These are phyloP conservation scores for Juglanconis sp. DNA, from an alignment of 2,329 filamentous ascomycete species.

Conservation along the genomic window DNA sequence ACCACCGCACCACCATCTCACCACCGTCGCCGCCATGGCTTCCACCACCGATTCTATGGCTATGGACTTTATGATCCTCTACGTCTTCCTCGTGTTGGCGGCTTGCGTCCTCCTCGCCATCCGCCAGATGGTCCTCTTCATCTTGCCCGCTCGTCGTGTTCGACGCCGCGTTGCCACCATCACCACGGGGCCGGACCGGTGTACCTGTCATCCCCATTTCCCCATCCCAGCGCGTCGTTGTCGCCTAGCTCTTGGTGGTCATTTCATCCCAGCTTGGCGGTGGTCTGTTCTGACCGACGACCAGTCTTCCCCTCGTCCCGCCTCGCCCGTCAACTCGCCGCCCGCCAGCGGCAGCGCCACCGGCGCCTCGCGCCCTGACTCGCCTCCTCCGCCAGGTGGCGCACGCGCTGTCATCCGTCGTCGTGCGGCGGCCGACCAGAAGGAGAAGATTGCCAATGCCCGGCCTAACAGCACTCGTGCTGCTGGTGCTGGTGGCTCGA, in stretches of 20 bases:
- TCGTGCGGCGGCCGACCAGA: constrained; percentile 93
- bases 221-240: not conserved
- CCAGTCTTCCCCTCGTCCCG: constrained; percentile 57
- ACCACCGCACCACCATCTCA: too few relatives aligned
- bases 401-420: constrained; percentile 93
- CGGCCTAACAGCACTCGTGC: constrained; percentile 88
- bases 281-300: constrained; percentile 6
- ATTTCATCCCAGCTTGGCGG: constrained; percentile 19
- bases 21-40: not conserved
- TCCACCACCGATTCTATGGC: too few relatives aligned
- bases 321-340: constrained; percentile 55
- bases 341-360: constrained; percentile 65
- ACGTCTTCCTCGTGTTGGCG: too few relatives aligned
- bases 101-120: too few relatives aligned
- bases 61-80: too few relatives aligned
- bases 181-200: too few relatives aligned
- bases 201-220: not conserved
- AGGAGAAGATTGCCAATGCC: constrained; percentile 93
- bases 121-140: too few relatives aligned
- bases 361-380: constrained; percentile 65
- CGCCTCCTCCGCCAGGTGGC: constrained; percentile 85
- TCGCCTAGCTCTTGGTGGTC: too few relatives aligned
- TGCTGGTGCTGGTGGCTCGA: constrained; percentile 91
- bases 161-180: too few relatives aligned
- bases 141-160: too few relatives aligned